These are phyloP conservation scores for Rhododendron henanense DNA, from an alignment of 148 eudicot genomes.

Conservation along the genomic window DNA sequence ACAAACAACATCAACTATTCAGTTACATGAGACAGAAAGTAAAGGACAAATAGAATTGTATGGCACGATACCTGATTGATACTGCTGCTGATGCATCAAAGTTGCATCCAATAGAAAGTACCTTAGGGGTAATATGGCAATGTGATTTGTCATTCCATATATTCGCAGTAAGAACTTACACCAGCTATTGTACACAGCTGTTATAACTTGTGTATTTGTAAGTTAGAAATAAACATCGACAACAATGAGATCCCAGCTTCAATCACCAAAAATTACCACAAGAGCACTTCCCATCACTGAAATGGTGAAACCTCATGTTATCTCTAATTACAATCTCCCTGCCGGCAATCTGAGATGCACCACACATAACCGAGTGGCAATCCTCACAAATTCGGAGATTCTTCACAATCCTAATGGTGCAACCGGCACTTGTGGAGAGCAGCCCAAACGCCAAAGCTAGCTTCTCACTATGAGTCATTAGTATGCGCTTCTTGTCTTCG, in stretches of 20 bases:
- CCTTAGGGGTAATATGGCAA: neutral
- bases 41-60: neutral
- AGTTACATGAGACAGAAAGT: neutral
- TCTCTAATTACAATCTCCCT: conserved; percentile 58
- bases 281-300: conserved; percentile 48
- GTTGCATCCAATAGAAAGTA: neutral
- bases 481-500: conserved; percentile 43
- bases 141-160: neutral
- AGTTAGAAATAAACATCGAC: neutral
- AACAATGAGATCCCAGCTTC: conserved; percentile 2
- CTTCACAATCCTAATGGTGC: conserved; percentile 53
- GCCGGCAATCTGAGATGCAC: conserved; percentile 39
- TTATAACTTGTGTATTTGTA: neutral
- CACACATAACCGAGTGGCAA: conserved; percentile 60
- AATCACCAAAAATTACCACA: conserved; percentile 62
- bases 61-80: neutral
- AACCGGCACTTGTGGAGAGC: conserved; percentile 27
- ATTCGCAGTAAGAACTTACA: neutral
- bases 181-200: neutral
- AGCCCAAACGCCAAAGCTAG: conserved; percentile 49
- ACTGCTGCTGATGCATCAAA: neutral
- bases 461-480: conserved; percentile 59
- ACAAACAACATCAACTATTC: neutral
- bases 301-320: conserved; percentile 64
- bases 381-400: conserved; percentile 67